Base-by-base conservation (phyloP, 495 filamentous ascomycete genomes). In the Penicillium crystallinum region DNA sequence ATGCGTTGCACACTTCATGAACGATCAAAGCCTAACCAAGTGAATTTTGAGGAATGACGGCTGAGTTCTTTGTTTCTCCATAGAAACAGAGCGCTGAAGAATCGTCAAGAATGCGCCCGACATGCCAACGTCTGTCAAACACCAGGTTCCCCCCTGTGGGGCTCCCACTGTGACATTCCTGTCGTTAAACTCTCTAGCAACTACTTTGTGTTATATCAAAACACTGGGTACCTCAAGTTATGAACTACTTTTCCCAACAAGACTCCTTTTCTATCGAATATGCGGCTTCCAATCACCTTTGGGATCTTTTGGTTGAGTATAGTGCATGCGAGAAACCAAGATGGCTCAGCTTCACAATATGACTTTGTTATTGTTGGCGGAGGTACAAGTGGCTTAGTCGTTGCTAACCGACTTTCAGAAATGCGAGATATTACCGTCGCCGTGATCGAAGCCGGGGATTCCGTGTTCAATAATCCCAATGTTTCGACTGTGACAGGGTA, bases 381-480 rank as follows among this genome's bases (percentile, higher is more conserved):
- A 39, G 77, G 78, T 0, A 81, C 80, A 0, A 69, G 70, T 52
- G 79, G 79, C 7, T 65, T 83, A 12, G 69, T 73, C 11, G 55
- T 80, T 11, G 78, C 80, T 6, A 75, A 75, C 57, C 68, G 78
- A 27, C 67, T 82, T 7, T 75, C 76, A 0, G 76, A 77, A 51
- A 57, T 76, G 41, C 60, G 68, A 9, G 59, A 64, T 49, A 22
- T 77, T 18, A 71, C 57, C 7, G 77, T 81, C 10, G 70, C 70
- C 0, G 70, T 83, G 21, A 73, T 81, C 34, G 81, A 84, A 65
- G 77, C 78, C 6, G 79, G 81, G 1, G 62, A 57, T 7, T 72
- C 70, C 18, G 74, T 73, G 7, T 61, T 73, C n/a, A 61, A 75
- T 40, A 79, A 79, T 49, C 48, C 52, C n/a, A 78, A 81, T 43